phyloP scores from a whole-genome alignment of 345 rosid genomes.

The Gossypium turneri region DNA sequence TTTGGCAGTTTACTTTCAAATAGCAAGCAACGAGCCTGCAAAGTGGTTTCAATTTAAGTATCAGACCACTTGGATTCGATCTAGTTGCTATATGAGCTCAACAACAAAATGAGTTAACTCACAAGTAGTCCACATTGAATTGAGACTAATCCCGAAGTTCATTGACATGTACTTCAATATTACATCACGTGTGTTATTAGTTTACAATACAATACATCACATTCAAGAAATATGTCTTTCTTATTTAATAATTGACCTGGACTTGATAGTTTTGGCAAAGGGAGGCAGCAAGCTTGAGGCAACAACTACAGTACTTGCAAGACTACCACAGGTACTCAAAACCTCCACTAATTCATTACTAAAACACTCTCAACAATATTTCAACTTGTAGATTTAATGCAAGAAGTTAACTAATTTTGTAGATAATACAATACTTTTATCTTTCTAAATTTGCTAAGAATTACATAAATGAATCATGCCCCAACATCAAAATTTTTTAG shows the following conservation, averaged over 20 bases:
- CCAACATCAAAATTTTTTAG: too few relatives aligned
- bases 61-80: not conserved
- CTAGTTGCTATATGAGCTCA: not conserved
- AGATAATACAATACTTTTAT: not conserved
- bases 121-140: not conserved
- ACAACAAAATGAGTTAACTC: not conserved
- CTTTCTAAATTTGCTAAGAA: not conserved
- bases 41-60: not conserved
- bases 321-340: slow-evolving; percentile 60
- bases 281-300: slow-evolving; percentile 62
- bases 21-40: not conserved
- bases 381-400: not conserved
- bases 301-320: slow-evolving; percentile 63
- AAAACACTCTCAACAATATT: not conserved
- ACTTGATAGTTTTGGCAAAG: slow-evolving; percentile 68
- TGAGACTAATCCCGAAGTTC: not conserved
- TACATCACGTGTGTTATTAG: not conserved
- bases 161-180: not conserved
- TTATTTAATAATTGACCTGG: slow-evolving; percentile 9
- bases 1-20: too few relatives aligned
- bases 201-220: not conserved
- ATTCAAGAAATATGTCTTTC: not conserved
- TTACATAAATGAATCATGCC: not conserved
- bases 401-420: not conserved
- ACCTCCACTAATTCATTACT: not conserved